Percentiles rank a stretch among this genome's conserved stretches.
Evolutionary conservation across 2,329 filamentous ascomycete genomes (phyloP).

Genomic region (Aspergillus spinulosporus): DNA sequence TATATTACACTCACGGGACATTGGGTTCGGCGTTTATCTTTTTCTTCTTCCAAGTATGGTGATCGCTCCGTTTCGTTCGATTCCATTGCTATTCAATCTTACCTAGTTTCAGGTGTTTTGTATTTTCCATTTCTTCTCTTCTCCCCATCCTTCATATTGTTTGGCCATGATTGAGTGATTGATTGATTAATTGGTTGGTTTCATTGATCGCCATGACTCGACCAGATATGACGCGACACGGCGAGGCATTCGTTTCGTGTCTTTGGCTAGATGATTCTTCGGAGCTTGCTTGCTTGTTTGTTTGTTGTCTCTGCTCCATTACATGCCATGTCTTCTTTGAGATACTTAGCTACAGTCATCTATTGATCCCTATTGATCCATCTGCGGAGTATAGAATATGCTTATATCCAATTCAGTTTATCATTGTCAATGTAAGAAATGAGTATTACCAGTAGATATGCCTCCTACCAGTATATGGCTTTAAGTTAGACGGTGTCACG

Average conservation of each 20-base stretch:
- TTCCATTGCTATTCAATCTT: neutral
- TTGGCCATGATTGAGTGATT: slow-evolving; percentile 10
- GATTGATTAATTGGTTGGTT: too few relatives aligned
- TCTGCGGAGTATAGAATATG: too few relatives aligned
- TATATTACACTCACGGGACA: slow-evolving; percentile 18
- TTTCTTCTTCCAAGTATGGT: slow-evolving; percentile 2
- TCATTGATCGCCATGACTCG: neutral
- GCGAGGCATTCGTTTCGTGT: slow-evolving; percentile 10
- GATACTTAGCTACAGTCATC: neutral
- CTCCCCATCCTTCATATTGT: too few relatives aligned
- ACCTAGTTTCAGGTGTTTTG: neutral
- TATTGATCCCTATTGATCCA: too few relatives aligned
- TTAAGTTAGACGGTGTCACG: too few relatives aligned
- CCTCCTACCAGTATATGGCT: too few relatives aligned
- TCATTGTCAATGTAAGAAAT: too few relatives aligned
- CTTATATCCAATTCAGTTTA: too few relatives aligned
- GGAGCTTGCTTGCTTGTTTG: neutral
- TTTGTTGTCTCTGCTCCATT: neutral
- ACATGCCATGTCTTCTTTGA: slow-evolving; percentile 1
- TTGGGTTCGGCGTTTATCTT: slow-evolving; percentile 27
- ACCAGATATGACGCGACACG: slow-evolving; percentile 3
- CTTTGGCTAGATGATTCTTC: neutral
- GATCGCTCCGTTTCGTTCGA: neutral
- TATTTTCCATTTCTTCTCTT: neutral
- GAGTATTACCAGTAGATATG: too few relatives aligned